Conservation (phyloP, 371 early-diverging fungal genomes). For the Batrachochytrium dendrobatidis region DNA sequence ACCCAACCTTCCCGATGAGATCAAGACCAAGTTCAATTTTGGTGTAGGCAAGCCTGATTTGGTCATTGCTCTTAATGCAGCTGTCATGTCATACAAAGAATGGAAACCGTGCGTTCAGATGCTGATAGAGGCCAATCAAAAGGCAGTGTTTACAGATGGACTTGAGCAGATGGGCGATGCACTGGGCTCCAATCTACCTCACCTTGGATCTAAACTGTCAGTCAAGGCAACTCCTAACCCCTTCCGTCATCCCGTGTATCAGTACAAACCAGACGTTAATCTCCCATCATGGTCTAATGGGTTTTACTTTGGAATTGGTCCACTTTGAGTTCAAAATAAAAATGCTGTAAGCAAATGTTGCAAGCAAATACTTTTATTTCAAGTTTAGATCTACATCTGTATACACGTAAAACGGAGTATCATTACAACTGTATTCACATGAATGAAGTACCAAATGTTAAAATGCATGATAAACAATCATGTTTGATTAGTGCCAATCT, state of each 20-base stretch:
- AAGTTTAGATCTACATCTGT: no score
- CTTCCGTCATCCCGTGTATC: slow-evolving; percentile 40
- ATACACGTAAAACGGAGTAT: no score
- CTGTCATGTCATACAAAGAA: slow-evolving; percentile 21
- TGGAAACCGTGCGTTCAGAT: slow-evolving; percentile 28
- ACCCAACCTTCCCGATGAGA: not conserved
- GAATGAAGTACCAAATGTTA: no score
- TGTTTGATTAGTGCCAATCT: no score
- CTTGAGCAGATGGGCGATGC: slow-evolving; percentile 33
- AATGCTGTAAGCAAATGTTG: no score
- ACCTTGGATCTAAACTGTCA: slow-evolving; percentile 17
- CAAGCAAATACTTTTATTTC: no score
- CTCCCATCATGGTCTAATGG: slow-evolving; percentile 40
- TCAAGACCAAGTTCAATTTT: slow-evolving; percentile 17
- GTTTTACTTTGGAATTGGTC: slow-evolving; percentile 11
- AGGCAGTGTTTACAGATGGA: slow-evolving; percentile 31
- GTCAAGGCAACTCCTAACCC: slow-evolving; percentile 25
- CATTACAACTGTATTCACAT: no score
- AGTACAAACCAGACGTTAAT: slow-evolving; percentile 36
- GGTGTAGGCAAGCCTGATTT: slow-evolving; percentile 32
- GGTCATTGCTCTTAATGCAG: slow-evolving; percentile 34
- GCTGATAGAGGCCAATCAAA: slow-evolving; percentile 22
- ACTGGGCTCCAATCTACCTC: slow-evolving; percentile 20
- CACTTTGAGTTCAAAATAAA: no score
- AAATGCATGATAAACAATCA: no score